These are phyloP conservation scores for Larix kaempferi DNA, from an alignment of 75 land plant genomes.

Conservation along the genomic window DNA sequence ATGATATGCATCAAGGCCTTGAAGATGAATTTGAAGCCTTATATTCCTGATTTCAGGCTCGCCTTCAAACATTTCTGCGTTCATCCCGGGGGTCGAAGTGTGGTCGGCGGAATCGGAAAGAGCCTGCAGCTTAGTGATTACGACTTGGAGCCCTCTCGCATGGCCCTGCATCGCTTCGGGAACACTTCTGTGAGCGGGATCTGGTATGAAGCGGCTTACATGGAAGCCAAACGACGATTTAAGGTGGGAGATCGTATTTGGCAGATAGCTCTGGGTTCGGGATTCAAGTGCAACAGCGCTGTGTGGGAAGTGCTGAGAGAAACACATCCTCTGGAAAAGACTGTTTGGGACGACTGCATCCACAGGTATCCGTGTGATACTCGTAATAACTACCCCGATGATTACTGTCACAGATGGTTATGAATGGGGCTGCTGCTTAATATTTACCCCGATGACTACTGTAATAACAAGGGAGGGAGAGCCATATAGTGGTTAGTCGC, in stretches of 20 bases:
- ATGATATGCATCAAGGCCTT: slow-evolving; percentile 3
- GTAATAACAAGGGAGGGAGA: too few species aligned
- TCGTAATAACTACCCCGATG: not conserved
- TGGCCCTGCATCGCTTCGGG: slow-evolving; percentile 61
- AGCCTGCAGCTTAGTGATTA: slow-evolving; percentile 27
- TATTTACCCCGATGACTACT: too few species aligned
- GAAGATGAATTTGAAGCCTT: slow-evolving; percentile 13
- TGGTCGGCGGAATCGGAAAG: slow-evolving; percentile 35
- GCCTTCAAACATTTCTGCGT: slow-evolving; percentile 63
- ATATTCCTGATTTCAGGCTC: slow-evolving; percentile 40
- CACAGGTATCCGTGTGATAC: not conserved
- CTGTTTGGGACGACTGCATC: not conserved
- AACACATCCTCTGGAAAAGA: not conserved
- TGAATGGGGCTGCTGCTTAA: too few species aligned
- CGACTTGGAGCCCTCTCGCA: slow-evolving; percentile 63
- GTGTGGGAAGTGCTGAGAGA: slow-evolving; percentile 29
- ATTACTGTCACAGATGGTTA: not conserved
- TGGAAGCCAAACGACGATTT: slow-evolving; percentile 62
- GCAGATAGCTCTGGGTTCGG: slow-evolving; percentile 34
- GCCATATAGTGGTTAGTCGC: too few species aligned
- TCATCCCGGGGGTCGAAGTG: slow-evolving; percentile 57
- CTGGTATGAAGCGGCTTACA: slow-evolving; percentile 67
- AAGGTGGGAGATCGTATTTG: slow-evolving; percentile 35
- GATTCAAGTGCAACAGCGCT: slow-evolving; percentile 39
- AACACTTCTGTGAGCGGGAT: slow-evolving; percentile 64